These are phyloP conservation scores for Apiospora hydei DNA, from an alignment of 2,329 filamentous ascomycete species.

Conservation along the genomic window DNA sequence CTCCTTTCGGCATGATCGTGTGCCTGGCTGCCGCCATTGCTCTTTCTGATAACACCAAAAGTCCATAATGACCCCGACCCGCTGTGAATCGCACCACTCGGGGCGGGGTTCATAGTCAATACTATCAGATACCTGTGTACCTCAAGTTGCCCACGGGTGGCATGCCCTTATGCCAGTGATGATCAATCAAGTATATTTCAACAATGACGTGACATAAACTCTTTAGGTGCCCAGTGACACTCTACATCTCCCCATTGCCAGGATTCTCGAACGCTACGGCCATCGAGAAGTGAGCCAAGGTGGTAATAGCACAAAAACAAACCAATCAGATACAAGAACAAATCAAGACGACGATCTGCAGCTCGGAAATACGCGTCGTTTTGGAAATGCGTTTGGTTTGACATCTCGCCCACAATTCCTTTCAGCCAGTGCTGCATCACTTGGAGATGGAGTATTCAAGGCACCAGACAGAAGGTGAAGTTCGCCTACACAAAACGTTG, in stretches of 20 bases:
- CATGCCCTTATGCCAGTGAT: background rate
- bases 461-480: background rate
- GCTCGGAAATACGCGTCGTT: background rate
- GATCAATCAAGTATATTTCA: background rate
- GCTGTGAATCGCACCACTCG: background rate
- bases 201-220: background rate
- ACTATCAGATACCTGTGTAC: conserved; percentile 4
- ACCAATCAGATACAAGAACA: background rate
- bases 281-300: too few species aligned
- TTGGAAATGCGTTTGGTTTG: background rate
- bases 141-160: background rate
- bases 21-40: conserved; percentile 7
- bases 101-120: background rate
- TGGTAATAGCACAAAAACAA: too few species aligned
- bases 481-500: background rate
- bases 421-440: background rate
- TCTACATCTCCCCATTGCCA: background rate
- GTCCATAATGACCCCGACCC: background rate
- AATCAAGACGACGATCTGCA: background rate
- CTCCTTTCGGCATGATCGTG: conserved; percentile 23
- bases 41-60: background rate
- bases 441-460: background rate
- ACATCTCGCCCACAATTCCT: background rate
- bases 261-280: too few species aligned
- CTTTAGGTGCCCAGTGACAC: background rate